Conservation (phyloP, 768 basidiomycete genomes). For the Amanita inopinata region DNA sequence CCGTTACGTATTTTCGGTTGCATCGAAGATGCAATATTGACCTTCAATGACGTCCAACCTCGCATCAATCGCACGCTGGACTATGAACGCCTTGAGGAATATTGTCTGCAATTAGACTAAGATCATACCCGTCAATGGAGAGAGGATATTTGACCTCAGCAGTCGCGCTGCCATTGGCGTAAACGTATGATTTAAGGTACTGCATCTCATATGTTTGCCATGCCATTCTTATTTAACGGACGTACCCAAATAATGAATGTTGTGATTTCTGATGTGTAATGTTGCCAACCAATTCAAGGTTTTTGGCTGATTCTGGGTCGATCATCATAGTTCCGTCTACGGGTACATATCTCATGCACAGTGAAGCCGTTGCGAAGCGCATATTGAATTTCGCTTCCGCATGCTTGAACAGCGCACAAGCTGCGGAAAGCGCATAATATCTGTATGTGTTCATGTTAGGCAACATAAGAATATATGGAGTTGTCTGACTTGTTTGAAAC, state of each 20-base stretch:
- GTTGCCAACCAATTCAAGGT: conserved; percentile 85
- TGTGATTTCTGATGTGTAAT: conserved; percentile 52
- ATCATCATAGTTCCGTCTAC: conserved; percentile 94
- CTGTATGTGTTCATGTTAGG: conserved; percentile 26
- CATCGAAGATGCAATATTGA: conserved; percentile 14
- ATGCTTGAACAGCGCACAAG: conserved; percentile 82
- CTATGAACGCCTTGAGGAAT: conserved; percentile 23
- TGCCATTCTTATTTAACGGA: neutral
- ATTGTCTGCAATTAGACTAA: neutral
- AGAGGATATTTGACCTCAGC: conserved; percentile 69
- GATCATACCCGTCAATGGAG: conserved; percentile 63
- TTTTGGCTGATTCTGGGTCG: conserved; percentile 79
- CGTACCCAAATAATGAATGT: conserved; percentile 76
- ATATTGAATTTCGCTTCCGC: conserved; percentile 61
- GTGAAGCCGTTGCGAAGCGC: conserved; percentile 57
- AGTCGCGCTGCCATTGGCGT: conserved; percentile 88
- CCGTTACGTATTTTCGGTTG: conserved; percentile 3
- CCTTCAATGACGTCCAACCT: conserved; percentile 86
- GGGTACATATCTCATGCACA: conserved; percentile 66
- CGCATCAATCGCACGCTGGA: conserved; percentile 59
- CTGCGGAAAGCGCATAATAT: conserved; percentile 83
- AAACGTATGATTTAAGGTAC: conserved; percentile 69
- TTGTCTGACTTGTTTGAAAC: conserved; percentile 61
- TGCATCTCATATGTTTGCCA: conserved; percentile 18
- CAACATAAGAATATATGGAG: conserved; percentile 25